Evolutionary conservation across 176 grass and related monocot genomes (phyloP), one percentile per base, ranked within the genome.

Genomic region (Pontederia crassipes): DNA sequence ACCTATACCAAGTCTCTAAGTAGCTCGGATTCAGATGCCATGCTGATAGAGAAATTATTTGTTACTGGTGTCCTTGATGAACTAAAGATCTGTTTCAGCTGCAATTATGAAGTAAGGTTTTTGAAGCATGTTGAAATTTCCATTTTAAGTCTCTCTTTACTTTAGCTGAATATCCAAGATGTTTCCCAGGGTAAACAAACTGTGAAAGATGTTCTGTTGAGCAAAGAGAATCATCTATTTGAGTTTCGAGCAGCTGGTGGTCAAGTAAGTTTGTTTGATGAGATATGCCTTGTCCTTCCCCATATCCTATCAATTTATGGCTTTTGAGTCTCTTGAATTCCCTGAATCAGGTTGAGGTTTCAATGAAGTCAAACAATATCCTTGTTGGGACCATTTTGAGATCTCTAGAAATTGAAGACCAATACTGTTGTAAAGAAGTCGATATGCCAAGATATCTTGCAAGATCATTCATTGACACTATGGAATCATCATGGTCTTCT

Each of bases 401-500:
- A 81, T 96, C 92, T 49, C 73, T 96, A 45, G 92, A 96, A 80
- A 87, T 96, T 70, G 91, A 96, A 82, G 86, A 96, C 60, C 86
- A 87, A 63, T 82, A 78, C 79, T 80, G 67, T 55, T 80, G 62
- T 62, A 70, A 75, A n/a, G 83, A 78, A 51, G 75, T 72, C 69
- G 77, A 79, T 56, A 52, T 65, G 60, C 78, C 86, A 46, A 80
- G 78, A 72, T 96, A 87, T 65, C 66, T 96, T 54, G 86, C 83
- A 55, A 96, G 91, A 78, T 96, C 91, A 64, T 96, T 90, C 56
- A 87, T 96, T 64, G 78, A 81, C 65, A 85, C 54, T 52, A 74
- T 69, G 59, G 80, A 84, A 67, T 68, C 58, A 24, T 59, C 66
- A 1, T 24, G 52, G 10, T 53, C 48, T 45, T 53, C 66, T 16